These are phyloP conservation scores for Schoenoplectus tabernaemontani DNA, from an alignment of 202 grass and related monocot genomes.

Conservation along the genomic window DNA sequence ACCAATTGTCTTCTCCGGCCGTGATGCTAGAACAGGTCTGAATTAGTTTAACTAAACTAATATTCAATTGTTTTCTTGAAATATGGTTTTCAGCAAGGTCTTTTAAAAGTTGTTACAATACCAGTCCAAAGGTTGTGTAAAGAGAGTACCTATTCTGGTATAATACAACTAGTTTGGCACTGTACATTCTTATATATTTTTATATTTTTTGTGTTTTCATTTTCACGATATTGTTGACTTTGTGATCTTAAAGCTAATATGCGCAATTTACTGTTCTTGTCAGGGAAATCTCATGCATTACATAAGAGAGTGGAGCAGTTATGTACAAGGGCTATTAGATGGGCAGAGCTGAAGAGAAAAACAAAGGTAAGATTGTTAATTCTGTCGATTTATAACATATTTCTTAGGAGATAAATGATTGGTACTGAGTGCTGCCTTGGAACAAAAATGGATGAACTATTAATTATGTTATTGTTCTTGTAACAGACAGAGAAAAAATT, in stretches of 20 bases:
- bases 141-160: neutral
- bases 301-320: constrained; percentile 99
- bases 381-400: neutral
- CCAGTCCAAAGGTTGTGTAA: neutral
- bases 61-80: neutral
- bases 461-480: constrained; percentile 14
- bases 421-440: neutral
- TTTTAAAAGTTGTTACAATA: neutral
- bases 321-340: constrained; percentile 89
- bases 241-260: neutral
- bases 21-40: constrained; percentile 75
- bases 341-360: constrained; percentile 93
- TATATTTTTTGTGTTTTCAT: neutral
- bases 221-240: neutral
- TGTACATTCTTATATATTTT: neutral
- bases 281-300: constrained; percentile 96
- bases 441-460: constrained; percentile 8
- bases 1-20: constrained; percentile 86
- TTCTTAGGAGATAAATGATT: neutral
- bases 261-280: constrained; percentile 15
- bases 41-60: neutral
- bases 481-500: constrained; percentile 61
- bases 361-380: constrained; percentile 41
- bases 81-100: neutral
- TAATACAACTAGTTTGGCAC: neutral